Conservation (phyloP, 2,329 filamentous ascomycete species). For the Colletotrichum tanaceti region DNA sequence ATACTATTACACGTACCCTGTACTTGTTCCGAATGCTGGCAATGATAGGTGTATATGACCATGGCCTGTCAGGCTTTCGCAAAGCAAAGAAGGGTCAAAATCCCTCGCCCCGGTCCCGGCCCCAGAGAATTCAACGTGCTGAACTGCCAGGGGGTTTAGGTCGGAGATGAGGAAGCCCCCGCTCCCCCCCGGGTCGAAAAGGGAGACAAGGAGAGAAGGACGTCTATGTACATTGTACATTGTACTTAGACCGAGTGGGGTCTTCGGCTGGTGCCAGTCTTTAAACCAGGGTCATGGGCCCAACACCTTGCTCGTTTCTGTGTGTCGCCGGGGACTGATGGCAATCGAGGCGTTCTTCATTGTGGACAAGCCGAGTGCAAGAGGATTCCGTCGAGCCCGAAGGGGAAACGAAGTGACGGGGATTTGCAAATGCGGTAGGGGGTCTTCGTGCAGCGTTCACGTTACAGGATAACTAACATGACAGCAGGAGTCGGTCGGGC, state of each 20-base stretch:
- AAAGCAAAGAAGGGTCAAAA: neutral
- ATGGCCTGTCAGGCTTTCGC: constrained; percentile 19
- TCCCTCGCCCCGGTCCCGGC: constrained; percentile 24
- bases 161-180: constrained; percentile 40
- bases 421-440: too few species aligned
- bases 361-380: constrained; percentile 2
- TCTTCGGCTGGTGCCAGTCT: constrained; percentile 34
- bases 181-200: constrained; percentile 9
- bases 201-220: neutral
- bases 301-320: constrained; percentile 17
- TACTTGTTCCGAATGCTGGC: constrained; percentile 14
- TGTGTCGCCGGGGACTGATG: constrained; percentile 22
- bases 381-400: neutral
- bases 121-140: constrained; percentile 35
- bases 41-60: constrained; percentile 11
- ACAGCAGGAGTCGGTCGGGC: neutral
- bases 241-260: constrained; percentile 7
- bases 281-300: constrained; percentile 34
- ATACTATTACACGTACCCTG: too few species aligned
- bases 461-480: neutral
- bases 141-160: constrained; percentile 32
- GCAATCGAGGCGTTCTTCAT: constrained; percentile 25
- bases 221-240: neutral
- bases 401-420: neutral
- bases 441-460: neutral